A percentile compares a stretch with the other conserved stretches of the same genome.
phyloP scores from a whole-genome alignment of 2,329 filamentous ascomycete genomes.

The Aspergillus fumigatiaffinis region DNA sequence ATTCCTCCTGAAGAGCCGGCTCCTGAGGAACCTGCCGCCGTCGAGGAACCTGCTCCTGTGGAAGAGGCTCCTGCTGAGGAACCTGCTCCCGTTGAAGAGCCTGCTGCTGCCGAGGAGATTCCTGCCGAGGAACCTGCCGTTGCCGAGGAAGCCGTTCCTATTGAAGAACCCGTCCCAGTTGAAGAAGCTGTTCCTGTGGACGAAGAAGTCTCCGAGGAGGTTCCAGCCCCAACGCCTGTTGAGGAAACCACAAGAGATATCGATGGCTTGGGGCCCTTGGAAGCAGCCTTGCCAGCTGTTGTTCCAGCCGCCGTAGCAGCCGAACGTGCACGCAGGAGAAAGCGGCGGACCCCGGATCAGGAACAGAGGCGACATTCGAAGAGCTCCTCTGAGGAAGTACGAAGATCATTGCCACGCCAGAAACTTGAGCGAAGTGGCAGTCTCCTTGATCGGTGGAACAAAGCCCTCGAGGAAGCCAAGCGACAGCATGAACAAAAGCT shows the following conservation, averaged over 20 bases:
- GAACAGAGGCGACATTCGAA: conserved; percentile 35
- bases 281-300: conserved; percentile 1
- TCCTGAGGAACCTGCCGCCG: conserved; percentile 5
- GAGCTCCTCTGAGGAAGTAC: conserved; percentile 31
- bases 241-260: conserved; percentile 4
- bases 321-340: conserved; percentile 24
- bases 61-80: background rate
- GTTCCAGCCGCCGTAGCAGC: conserved; percentile 6
- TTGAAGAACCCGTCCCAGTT: background rate
- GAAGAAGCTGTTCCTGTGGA: conserved; percentile 6
- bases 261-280: conserved; percentile 7
- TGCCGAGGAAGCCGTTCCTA: too few relatives aligned
- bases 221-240: background rate
- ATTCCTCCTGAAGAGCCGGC: conserved; percentile 9
- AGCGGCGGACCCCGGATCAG: conserved; percentile 26
- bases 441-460: conserved; percentile 32
- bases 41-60: conserved; percentile 3
- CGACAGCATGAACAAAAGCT: conserved; percentile 33
- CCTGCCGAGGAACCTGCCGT: conserved; percentile 2
- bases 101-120: too few relatives aligned
- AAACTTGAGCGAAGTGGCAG: conserved; percentile 29
- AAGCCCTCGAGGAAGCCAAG: conserved; percentile 34
- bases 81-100: conserved; percentile 9
- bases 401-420: conserved; percentile 25
- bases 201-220: conserved; percentile 6